Conservation (phyloP, 345 rosid genomes). For the Garcia nutans region DNA sequence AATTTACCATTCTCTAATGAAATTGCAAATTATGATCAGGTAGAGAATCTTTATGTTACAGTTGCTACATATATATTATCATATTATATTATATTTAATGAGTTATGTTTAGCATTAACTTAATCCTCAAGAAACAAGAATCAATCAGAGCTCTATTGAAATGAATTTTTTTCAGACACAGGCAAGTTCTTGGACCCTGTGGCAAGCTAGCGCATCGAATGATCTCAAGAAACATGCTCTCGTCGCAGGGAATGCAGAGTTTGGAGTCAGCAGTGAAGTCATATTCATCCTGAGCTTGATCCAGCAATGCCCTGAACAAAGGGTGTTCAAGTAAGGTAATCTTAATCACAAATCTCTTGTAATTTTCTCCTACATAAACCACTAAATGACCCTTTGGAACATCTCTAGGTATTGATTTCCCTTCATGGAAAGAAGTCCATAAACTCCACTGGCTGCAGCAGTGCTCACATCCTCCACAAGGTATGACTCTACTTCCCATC, state of each 20-base stretch:
- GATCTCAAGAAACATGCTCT: conserved; percentile 63
- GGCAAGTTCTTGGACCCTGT: conserved; percentile 33
- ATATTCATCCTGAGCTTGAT: conserved; percentile 69
- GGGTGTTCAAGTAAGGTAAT: conserved; percentile 66
- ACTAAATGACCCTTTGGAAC: conserved; percentile 85
- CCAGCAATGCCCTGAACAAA: conserved; percentile 70
- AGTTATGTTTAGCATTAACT: conserved; percentile 33
- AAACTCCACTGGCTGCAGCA: conserved; percentile 43
- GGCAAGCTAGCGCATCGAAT: conserved; percentile 57
- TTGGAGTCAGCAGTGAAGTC: conserved; percentile 56
- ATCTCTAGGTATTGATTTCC: conserved; percentile 59
- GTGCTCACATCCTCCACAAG: conserved; percentile 44
- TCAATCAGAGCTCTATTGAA: conserved; percentile 21
- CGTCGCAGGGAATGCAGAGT: conserved; percentile 83
- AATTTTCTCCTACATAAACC: conserved; percentile 75
- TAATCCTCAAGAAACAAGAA: conserved; percentile 35
- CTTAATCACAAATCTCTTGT: conserved; percentile 69
- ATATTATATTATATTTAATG: conserved; percentile 11
- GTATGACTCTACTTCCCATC: conserved; percentile 45
- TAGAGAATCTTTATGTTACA: conserved; percentile 32
- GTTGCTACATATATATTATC: conserved; percentile 22
- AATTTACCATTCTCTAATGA: conserved; percentile 7
- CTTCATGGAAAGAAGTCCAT: conserved; percentile 43
- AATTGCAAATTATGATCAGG: conserved; percentile 22
- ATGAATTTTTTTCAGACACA: conserved; percentile 30